Conservation (phyloP, 2,329 filamentous ascomycete species). For the Trichoderma aggressivum region DNA sequence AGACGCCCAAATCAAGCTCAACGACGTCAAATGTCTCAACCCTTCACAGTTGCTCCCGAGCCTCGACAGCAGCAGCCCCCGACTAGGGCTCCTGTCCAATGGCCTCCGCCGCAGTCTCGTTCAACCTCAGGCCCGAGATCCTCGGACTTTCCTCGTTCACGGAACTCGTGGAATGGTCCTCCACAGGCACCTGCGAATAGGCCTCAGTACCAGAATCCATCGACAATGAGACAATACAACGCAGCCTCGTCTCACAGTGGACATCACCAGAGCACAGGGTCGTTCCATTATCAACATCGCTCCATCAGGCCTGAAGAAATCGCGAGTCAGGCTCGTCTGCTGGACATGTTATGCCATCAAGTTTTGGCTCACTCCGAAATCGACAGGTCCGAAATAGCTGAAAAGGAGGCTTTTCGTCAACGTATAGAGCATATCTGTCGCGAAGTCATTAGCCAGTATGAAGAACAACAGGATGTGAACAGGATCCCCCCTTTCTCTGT, state of each 20-base stretch:
- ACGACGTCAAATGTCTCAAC: conserved; percentile 58
- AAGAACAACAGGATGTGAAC: conserved; percentile 39
- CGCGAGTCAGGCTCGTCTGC: conserved; percentile 44
- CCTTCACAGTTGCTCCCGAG: conserved; percentile 53
- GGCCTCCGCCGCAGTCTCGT: conserved; percentile 25
- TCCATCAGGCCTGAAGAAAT: conserved; percentile 45
- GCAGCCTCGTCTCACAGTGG: conserved; percentile 20
- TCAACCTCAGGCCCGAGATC: conserved; percentile 18
- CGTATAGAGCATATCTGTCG: conserved; percentile 64
- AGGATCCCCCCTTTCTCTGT: conserved; percentile 56
- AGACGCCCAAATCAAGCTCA: conserved; percentile 62
- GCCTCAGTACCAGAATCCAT: neutral
- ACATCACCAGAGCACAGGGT: conserved; percentile 10
- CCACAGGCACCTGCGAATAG: conserved; percentile 18
- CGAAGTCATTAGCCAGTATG: conserved; percentile 53
- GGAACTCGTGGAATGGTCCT: conserved; percentile 25
- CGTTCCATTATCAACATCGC: conserved; percentile 32
- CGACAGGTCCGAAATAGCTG: conserved; percentile 56
- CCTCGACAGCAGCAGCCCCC: conserved; percentile 35
- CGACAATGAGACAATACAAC: conserved; percentile 20
- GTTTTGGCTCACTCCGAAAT: conserved; percentile 60
- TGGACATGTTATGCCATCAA: conserved; percentile 47
- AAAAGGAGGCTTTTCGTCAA: conserved; percentile 69
- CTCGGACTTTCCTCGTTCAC: conserved; percentile 20
- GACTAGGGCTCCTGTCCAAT: neutral